A percentile compares a stretch with the other conserved stretches of the same genome.
Conservation (phyloP, 192 early-diverging fungal genomes). For the Piromyces sp. region DNA sequence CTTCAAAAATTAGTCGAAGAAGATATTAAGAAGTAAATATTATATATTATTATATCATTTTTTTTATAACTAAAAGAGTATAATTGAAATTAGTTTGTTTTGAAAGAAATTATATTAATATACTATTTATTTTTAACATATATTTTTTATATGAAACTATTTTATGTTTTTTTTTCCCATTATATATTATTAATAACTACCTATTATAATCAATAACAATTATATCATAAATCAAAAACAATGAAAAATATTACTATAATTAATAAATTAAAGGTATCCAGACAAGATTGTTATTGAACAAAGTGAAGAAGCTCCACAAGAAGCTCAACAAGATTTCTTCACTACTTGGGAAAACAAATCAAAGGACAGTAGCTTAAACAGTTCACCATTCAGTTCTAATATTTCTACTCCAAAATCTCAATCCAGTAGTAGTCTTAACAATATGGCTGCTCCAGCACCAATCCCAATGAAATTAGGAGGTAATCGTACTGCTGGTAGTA, state of each 20-base stretch:
- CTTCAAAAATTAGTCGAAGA: slow-evolving; percentile 49
- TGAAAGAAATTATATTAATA: too few relatives aligned
- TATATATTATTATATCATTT: too few relatives aligned
- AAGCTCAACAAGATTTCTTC: slow-evolving; percentile 44
- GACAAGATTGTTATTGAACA: slow-evolving; percentile 20
- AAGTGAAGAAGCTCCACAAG: slow-evolving; percentile 4
- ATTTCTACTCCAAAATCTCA: slow-evolving; percentile 10
- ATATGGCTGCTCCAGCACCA: slow-evolving; percentile 13
- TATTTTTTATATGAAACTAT: too few relatives aligned
- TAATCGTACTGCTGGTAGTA: slow-evolving; percentile 4
- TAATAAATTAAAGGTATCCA: slow-evolving; percentile 8
- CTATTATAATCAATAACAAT: too few relatives aligned
- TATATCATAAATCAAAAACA: too few relatives aligned
- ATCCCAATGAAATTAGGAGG: slow-evolving; percentile 4
- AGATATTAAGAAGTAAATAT: slow-evolving; percentile 27
- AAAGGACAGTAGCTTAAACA: slow-evolving; percentile 2
- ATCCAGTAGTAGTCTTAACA: neutral
- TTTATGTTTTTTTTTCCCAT: too few relatives aligned
- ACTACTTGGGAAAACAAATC: slow-evolving; percentile 29
- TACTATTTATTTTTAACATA: too few relatives aligned
- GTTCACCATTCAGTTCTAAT: slow-evolving; percentile 13
- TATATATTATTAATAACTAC: too few relatives aligned
- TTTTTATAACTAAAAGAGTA: too few relatives aligned
- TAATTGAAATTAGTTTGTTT: too few relatives aligned
- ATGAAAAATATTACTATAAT: too few relatives aligned